Conservation (phyloP, 2,329 filamentous ascomycete species). For the Colletotrichum sp. region DNA sequence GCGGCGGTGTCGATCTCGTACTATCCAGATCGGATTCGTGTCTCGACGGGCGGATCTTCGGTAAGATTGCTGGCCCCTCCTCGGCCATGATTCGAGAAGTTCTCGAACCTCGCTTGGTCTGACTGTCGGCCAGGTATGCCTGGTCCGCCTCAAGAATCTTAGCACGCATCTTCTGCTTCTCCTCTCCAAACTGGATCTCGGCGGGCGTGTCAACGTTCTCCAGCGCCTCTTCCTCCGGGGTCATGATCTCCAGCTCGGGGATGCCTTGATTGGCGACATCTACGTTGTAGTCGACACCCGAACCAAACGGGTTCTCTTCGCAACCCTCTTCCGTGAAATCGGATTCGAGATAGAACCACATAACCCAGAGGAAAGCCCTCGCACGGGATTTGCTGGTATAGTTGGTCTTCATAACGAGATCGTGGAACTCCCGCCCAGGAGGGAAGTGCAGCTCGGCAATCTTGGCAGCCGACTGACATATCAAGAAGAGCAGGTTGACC, state of each 20-base stretch:
- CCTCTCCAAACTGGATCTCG: constrained; percentile 73
- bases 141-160: constrained; percentile 79
- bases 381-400: constrained; percentile 84
- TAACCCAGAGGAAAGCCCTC: constrained; percentile 91
- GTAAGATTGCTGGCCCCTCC: constrained; percentile 64
- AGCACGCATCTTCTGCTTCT: constrained; percentile 76
- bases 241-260: constrained; percentile 70
- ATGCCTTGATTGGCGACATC: constrained; percentile 73
- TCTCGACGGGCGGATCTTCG: constrained; percentile 67
- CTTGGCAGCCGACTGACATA: constrained; percentile 88
- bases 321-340: constrained; percentile 91
- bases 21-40: constrained; percentile 57
- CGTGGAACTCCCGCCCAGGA: constrained; percentile 87
- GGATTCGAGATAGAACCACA: constrained; percentile 99
- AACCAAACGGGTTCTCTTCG: constrained; percentile 88
- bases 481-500: constrained; percentile 95
- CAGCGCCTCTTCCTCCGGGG: constrained; percentile 64
- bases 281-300: constrained; percentile 68
- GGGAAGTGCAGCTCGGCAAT: constrained; percentile 94
- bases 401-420: constrained; percentile 90
- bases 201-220: constrained; percentile 79
- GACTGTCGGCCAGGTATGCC: constrained; percentile 67
- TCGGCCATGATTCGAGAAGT: constrained; percentile 46
- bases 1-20: constrained; percentile 48
- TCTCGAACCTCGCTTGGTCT: constrained; percentile 60